Evolutionary conservation across 1,284 basidiomycete genomes (phyloP), one percentile per base, ranked within the genome.

Genomic region (Apiotrichum sp.): DNA sequence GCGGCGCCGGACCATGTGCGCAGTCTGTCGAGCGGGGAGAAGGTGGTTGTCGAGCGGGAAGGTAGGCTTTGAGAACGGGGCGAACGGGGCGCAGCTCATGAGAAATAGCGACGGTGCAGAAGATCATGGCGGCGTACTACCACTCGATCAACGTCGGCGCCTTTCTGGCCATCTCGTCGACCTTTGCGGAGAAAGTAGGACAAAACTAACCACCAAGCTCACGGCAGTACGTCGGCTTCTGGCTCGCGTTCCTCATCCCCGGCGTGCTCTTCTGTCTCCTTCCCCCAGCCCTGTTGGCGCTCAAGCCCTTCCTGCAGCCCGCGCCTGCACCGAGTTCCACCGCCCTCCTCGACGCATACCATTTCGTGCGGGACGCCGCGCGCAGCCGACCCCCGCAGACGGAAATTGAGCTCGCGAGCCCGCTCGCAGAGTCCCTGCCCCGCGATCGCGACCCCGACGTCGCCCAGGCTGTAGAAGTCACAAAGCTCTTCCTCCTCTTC

Each of bases 121-220:
- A 57, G 36, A 63, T 65, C 61, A 66, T 66, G 65, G 62, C 63
- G 7, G 58, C 61, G 3, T 66, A 65, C 53, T 66, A 65, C 47
- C 60, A 58, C 29, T 60, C 57, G 14, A 65, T 64, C 56, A 66
- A 66, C 53, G 32, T 64, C 13, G 65, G 65, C 42, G 63, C 61
- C 22, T 62, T 66, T 35, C 22, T 62, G 16, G 65, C 63, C 33
- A 53, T 66, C 34, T 48, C 52, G 2, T 66, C 65, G 4, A 65
- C 65, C 1, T 66, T 65, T 58, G 65, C 65, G 5, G 65, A 66
- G 46, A 66, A 65, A 14, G 49, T 52, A 8, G 11, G 34, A 1
- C 48, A 42, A 31, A 8, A 14, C 47, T 42, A 36, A 47, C 59
- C 36, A 38, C 13, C 7, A 38, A 22, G 22, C 22, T 22, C 22